A percentile compares a stretch with the other conserved stretches of the same genome.
Evolutionary conservation across 177 flowering plant genomes (phyloP).

Genomic region (Telopea speciosissima): DNA sequence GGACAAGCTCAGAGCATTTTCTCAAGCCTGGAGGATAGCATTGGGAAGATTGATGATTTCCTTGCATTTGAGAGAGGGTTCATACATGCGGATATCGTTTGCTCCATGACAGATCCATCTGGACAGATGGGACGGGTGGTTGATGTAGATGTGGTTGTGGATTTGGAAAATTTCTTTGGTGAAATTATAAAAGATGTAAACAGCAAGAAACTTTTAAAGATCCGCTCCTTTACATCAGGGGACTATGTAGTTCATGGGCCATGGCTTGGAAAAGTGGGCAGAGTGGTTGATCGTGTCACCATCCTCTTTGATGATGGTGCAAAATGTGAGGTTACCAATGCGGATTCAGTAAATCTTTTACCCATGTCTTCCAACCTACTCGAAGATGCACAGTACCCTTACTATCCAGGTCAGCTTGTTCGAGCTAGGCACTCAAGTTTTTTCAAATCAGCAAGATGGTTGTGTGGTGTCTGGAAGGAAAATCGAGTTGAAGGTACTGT

Average conservation of each 20-base stretch:
- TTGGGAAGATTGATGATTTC: slow-evolving; percentile 86
- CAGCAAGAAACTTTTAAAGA: slow-evolving; percentile 49
- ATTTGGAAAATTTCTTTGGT: slow-evolving; percentile 61
- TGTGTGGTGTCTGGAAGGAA: slow-evolving; percentile 58
- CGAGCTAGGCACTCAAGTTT: slow-evolving; percentile 26
- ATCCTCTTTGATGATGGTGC: slow-evolving; percentile 80
- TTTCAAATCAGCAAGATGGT: slow-evolving; percentile 50
- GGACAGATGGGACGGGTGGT: slow-evolving; percentile 79
- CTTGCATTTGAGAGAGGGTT: slow-evolving; percentile 78
- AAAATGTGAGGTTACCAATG: slow-evolving; percentile 43
- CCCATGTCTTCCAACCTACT: slow-evolving; percentile 46
- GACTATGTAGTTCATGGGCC: slow-evolving; percentile 71
- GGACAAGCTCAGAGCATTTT: slow-evolving; percentile 68
- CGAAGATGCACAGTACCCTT: slow-evolving; percentile 69
- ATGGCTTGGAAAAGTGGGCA: slow-evolving; percentile 79
- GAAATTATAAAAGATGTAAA: slow-evolving; percentile 38
- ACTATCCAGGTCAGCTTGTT: slow-evolving; percentile 88
- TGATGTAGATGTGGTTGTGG: slow-evolving; percentile 56
- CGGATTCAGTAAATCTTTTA: slow-evolving; percentile 40
- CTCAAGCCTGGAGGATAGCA: slow-evolving; percentile 72
- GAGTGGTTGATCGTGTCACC: slow-evolving; percentile 54
- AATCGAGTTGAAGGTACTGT: slow-evolving; percentile 58
- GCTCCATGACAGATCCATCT: slow-evolving; percentile 49
- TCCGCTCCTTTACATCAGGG: slow-evolving; percentile 56
- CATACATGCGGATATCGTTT: slow-evolving; percentile 65